Conservation (phyloP, 2,329 filamentous ascomycete species). For the Dactylellina cionopaga region DNA sequence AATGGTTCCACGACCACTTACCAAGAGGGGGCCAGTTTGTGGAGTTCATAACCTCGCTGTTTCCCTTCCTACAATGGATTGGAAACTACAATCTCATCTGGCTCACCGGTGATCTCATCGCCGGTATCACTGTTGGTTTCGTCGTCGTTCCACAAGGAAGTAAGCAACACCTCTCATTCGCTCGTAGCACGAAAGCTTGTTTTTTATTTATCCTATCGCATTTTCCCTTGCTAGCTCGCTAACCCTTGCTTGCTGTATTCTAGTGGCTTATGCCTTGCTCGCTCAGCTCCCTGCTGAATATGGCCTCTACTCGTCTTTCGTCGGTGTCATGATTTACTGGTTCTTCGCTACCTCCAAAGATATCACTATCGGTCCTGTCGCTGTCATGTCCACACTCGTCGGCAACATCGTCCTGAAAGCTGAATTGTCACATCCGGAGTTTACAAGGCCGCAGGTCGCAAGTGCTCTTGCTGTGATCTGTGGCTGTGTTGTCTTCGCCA, state of each 20-base stretch:
- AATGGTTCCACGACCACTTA: conserved; percentile 74
- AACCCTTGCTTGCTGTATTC: no score
- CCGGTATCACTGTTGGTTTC: conserved; percentile 79
- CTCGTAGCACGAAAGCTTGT: background rate
- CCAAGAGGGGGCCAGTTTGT: conserved; percentile 69
- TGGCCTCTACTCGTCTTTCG: conserved; percentile 93
- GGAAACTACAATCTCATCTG: conserved; percentile 86
- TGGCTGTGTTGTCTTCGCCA: conserved; percentile 78
- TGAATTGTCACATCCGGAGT: conserved; percentile 65
- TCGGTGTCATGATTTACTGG: conserved; percentile 95
- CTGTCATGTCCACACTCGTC: conserved; percentile 90
- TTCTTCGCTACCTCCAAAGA: conserved; percentile 98
- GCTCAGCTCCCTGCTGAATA: conserved; percentile 83
- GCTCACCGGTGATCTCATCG: conserved; percentile 87
- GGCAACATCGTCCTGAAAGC: conserved; percentile 81
- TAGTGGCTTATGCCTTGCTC: conserved; percentile 85
- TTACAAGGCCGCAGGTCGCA: conserved; percentile 75
- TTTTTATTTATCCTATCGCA: no score
- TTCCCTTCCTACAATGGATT: conserved; percentile 93
- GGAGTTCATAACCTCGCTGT: conserved; percentile 69
- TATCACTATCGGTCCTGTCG: conserved; percentile 96
- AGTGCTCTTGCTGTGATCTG: conserved; percentile 80
- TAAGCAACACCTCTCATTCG: conserved; percentile 53
- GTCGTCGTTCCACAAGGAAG: conserved; percentile 92
- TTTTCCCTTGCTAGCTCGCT: no score